phyloP scores from a whole-genome alignment of 768 basidiomycete genomes.

The Boletus reticulatus region DNA sequence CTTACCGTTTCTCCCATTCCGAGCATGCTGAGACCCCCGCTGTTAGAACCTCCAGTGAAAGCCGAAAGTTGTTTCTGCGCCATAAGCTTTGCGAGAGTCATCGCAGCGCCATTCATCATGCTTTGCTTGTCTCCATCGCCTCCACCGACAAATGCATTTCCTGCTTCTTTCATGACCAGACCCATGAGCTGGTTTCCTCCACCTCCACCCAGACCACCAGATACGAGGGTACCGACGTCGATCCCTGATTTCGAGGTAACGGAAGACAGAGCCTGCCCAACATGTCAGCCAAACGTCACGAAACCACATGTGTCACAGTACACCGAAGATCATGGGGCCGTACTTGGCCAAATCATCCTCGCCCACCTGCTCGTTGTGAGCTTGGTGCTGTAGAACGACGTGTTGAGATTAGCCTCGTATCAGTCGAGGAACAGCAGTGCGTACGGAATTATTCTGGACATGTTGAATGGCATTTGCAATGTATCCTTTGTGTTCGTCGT shows the following conservation, averaged over 20 bases:
- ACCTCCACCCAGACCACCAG: conserved; percentile 41
- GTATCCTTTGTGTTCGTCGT: conserved; percentile 5
- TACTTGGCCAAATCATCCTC: conserved; percentile 13
- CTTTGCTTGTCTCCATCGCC: conserved; percentile 73
- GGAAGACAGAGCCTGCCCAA: conserved; percentile 18
- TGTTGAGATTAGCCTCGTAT: not conserved
- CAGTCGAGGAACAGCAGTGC: not conserved
- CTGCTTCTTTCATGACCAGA: conserved; percentile 81
- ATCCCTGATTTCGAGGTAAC: conserved; percentile 31
- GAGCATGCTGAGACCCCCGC: conserved; percentile 65
- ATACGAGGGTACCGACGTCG: conserved; percentile 21
- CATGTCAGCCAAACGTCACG: conserved; percentile 2
- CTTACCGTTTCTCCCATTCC: conserved; percentile 50
- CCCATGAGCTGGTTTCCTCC: conserved; percentile 68
- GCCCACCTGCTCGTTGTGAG: conserved; percentile 15
- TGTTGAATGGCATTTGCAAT: conserved; percentile 20
- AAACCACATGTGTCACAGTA: not conserved
- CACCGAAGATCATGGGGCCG: conserved; percentile 20
- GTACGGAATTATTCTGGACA: conserved; percentile 21
- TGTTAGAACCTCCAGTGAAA: conserved; percentile 57
- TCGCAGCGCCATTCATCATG: conserved; percentile 79
- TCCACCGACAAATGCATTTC: conserved; percentile 66
- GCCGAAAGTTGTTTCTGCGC: conserved; percentile 54
- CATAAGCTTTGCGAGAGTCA: conserved; percentile 82
- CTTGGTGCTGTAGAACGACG: conserved; percentile 5